Base-by-base conservation (phyloP, 2,329 filamentous ascomycete species). In the Cordyceps cicadae region DNA sequence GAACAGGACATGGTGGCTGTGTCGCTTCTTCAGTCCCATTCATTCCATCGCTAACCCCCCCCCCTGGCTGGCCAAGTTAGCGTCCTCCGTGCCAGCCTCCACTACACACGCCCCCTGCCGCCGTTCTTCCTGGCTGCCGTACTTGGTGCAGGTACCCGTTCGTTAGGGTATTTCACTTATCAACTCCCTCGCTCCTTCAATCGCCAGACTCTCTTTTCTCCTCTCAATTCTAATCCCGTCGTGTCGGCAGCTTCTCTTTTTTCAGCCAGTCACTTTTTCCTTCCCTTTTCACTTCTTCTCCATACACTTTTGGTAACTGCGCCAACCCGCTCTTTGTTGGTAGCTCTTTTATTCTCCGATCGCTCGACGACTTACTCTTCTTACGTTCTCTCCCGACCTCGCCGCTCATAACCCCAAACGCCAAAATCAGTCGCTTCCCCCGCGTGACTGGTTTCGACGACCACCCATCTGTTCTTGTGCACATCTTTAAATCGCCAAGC, bases 311-410 rank as follows among this genome's bases (percentile, higher is more conserved):
- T 45, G 21, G 34, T 48, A 57, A 56, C 57, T 43, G 61, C 17
- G 67, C 70, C 71, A 70, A 73, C 69, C 69, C 72, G 60, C 69
- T 74, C 72, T 68, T 70, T 74, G 67, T 72, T 73, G 72, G 71
- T 63, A 65, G 67, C 68, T n/a, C n/a, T 67, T 62, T 63, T 63
- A 15, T 63, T 64, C 7, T 60, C 54, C 14, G 39, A 21, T 56
- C 32, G 50, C 60, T 60, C 57, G 32, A 62, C 58, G 50, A 56
- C 50, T 52, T 60, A 53, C 55, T 59, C 62, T 60, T 63, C 63
- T 51, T 63, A 54, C 64, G 59, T 63, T 65, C 65, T 57, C 63
- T 64, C 29, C 51, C 55, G 63, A 29, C 39, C n/a, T 54, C 49
- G 60, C 55, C 63, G 56, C 63, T 62, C 29, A 17, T 49, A 51